Conservation (phyloP, 768 basidiomycete genomes). For the Podaxis rugospora region DNA sequence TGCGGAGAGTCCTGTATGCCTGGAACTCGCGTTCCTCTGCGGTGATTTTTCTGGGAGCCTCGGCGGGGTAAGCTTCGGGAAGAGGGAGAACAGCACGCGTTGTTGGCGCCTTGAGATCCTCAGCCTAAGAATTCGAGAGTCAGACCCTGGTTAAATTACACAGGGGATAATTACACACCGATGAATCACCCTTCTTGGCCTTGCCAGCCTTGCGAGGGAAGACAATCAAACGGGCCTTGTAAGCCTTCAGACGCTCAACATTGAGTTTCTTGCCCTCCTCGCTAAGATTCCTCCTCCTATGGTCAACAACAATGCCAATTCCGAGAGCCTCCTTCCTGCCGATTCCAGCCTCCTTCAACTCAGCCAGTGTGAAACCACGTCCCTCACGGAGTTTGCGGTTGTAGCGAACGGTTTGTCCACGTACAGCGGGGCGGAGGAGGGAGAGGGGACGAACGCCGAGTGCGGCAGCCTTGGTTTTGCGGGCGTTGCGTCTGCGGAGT, state of each 20-base stretch:
- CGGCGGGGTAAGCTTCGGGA: slow-evolving; percentile 61
- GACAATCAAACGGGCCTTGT: slow-evolving; percentile 90
- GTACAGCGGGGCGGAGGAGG: slow-evolving; percentile 95
- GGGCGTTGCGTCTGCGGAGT: slow-evolving; percentile 88
- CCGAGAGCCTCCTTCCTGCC: slow-evolving; percentile 89
- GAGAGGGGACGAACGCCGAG: slow-evolving; percentile 90
- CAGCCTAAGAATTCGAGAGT: slow-evolving; percentile 46
- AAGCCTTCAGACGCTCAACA: slow-evolving; percentile 89
- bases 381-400: slow-evolving; percentile 97
- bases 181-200: slow-evolving; percentile 93
- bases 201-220: slow-evolving; percentile 96
- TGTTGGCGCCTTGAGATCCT: slow-evolving; percentile 74
- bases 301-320: slow-evolving; percentile 94
- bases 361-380: slow-evolving; percentile 91
- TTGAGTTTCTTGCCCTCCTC: slow-evolving; percentile 97
- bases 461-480: slow-evolving; percentile 84
- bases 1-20: slow-evolving; percentile 87
- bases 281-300: slow-evolving; percentile 92
- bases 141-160: not conserved
- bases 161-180: slow-evolving; percentile 46
- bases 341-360: slow-evolving; percentile 95
- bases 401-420: slow-evolving; percentile 94
- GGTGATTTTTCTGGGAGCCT: slow-evolving; percentile 91
- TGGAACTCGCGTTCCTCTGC: slow-evolving; percentile 83
- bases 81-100: slow-evolving; percentile 67